Evolutionary conservation across 2,329 filamentous ascomycete species (phyloP).

Genomic region (Coniochaeta hoffmannii): DNA sequence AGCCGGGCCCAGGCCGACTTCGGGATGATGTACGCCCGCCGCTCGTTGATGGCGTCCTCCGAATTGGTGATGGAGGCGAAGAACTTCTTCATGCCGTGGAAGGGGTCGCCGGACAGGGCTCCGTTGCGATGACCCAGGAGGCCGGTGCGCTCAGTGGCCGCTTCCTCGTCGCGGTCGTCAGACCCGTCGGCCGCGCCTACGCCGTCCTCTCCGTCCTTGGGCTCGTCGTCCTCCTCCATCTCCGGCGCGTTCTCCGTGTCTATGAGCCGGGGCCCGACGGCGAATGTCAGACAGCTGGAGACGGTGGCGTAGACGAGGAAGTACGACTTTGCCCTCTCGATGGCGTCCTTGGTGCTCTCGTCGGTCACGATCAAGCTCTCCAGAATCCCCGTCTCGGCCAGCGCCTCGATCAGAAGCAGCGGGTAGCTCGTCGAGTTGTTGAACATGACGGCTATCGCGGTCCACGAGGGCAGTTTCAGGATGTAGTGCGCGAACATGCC

Average conservation of each 20-base stretch:
- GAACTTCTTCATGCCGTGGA: constrained; percentile 14
- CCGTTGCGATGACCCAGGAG: constrained; percentile 33
- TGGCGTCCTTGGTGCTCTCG: constrained; percentile 35
- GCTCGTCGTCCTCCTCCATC: constrained; percentile 9
- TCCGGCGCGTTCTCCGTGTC: constrained; percentile 32
- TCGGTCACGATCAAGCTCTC: constrained; percentile 32
- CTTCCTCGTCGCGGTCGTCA: constrained; percentile 12
- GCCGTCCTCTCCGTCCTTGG: constrained; percentile 13
- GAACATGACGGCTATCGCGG: constrained; percentile 36
- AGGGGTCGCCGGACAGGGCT: constrained; percentile 10
- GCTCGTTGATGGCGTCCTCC: not conserved
- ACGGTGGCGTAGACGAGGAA: constrained; percentile 60
- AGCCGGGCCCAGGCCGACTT: constrained; percentile 19
- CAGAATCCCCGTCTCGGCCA: constrained; percentile 47
- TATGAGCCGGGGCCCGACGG: constrained; percentile 52
- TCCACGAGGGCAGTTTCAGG: constrained; percentile 37
- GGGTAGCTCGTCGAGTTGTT: constrained; percentile 42
- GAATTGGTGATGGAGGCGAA: constrained; percentile 18
- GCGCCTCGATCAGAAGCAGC: constrained; percentile 33
- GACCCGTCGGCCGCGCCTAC: constrained; percentile 14
- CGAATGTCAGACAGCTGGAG: constrained; percentile 56
- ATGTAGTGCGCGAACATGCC: constrained; percentile 27
- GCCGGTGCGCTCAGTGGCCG: constrained; percentile 40
- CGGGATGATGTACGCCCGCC: constrained; percentile 19
- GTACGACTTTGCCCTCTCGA: constrained; percentile 56